These are phyloP conservation scores for Delonix regia DNA, from an alignment of 306 rosid genomes.

Conservation along the genomic window DNA sequence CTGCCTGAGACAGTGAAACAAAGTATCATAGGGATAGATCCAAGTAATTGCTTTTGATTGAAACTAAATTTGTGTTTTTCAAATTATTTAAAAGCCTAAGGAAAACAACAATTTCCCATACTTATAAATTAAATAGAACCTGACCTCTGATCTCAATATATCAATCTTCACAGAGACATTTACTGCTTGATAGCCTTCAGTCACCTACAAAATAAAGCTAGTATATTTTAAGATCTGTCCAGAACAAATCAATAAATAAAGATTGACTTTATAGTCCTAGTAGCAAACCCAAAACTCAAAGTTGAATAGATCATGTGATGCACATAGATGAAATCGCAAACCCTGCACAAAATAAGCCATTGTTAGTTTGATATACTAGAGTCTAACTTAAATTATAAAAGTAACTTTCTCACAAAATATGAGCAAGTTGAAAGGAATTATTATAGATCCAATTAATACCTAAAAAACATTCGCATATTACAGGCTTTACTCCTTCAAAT, in stretches of 20 bases:
- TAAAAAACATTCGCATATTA: background rate
- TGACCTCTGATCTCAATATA: constrained; percentile 26
- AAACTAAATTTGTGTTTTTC: background rate
- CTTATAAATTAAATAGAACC: background rate
- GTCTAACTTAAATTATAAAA: background rate
- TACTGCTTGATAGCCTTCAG: constrained; percentile 95
- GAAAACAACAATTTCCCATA: background rate
- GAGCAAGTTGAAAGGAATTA: background rate
- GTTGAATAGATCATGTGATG: constrained; percentile 97
- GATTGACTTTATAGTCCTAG: constrained; percentile 39
- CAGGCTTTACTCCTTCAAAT: background rate
- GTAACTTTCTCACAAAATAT: background rate
- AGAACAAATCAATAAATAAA: constrained; percentile 41
- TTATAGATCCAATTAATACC: background rate
- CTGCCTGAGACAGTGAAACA: background rate
- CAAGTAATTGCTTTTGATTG: background rate
- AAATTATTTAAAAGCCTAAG: background rate
- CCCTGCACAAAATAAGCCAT: constrained; percentile 63
- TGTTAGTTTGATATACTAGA: background rate
- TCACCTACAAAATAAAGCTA: constrained; percentile 67
- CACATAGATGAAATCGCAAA: constrained; percentile 85
- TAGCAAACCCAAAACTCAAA: constrained; percentile 92
- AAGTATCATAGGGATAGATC: background rate
- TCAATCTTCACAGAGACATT: constrained; percentile 81
- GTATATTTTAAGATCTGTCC: constrained; percentile 40